phyloP scores from a whole-genome alignment of 2,329 filamentous ascomycete species.

The Alternaria triticimaculans region DNA sequence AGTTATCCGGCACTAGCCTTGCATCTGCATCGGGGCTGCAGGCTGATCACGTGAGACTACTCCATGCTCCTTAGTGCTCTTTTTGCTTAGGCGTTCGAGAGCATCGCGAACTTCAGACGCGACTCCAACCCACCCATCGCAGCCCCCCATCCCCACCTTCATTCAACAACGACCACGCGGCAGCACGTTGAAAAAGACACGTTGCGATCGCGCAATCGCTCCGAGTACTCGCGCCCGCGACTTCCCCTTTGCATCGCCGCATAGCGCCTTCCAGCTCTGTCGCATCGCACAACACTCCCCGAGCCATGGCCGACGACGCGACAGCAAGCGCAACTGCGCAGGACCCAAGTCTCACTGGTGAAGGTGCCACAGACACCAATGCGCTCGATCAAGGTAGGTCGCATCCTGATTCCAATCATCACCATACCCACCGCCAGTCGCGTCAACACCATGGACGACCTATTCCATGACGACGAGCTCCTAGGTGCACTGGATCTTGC shows the following conservation, averaged over 20 bases:
- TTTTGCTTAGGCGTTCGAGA: constrained; percentile 19
- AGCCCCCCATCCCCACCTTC: constrained; percentile 38
- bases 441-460: constrained; percentile 12
- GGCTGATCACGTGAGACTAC: constrained; percentile 20
- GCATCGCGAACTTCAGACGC: constrained; percentile 44
- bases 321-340: constrained; percentile 37
- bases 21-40: constrained; percentile 3
- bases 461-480: not conserved
- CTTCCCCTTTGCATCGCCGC: constrained; percentile 14
- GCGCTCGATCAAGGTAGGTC: constrained; percentile 44
- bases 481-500: not conserved
- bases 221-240: constrained; percentile 18
- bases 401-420: not conserved
- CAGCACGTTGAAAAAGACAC: constrained; percentile 1
- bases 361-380: constrained; percentile 31
- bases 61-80: constrained; percentile 22
- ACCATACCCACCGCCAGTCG: constrained; percentile 2
- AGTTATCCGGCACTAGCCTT: constrained; percentile 25
- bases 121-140: constrained; percentile 33
- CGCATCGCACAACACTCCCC: constrained; percentile 25
- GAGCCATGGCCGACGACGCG: constrained; percentile 47
- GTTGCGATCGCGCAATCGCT: constrained; percentile 12
- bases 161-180: constrained; percentile 24
- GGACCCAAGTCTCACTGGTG: constrained; percentile 31
- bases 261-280: constrained; percentile 26